Conservation (phyloP, 257 asterid genomes). For the Anisodus tanguticus region DNA sequence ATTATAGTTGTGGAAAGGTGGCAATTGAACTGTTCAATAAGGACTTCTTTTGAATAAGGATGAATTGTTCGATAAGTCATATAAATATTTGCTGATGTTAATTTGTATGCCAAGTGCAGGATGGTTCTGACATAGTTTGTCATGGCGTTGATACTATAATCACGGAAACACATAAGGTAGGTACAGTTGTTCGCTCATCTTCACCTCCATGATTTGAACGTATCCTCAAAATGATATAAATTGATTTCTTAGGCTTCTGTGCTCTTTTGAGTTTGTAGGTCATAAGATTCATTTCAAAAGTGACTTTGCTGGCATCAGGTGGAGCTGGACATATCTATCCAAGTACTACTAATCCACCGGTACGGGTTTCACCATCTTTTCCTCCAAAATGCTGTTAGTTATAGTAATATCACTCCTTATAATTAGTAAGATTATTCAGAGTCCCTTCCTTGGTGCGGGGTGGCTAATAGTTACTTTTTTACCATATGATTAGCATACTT, state of each 20-base stretch:
- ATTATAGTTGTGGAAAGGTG: not conserved
- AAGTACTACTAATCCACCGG: conserved; percentile 93
- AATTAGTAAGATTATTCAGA: not conserved
- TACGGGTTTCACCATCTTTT: conserved; percentile 39
- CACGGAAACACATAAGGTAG: conserved; percentile 81
- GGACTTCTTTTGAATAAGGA: not conserved
- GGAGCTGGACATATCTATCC: conserved; percentile 99
- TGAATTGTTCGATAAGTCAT: not conserved
- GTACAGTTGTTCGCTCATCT: conserved; percentile 8
- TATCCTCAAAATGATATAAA: conserved; percentile 19
- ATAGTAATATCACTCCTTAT: not conserved
- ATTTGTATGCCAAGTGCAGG: conserved; percentile 58
- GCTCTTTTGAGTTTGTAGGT: conserved; percentile 55
- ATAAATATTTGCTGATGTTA: conserved; percentile 29
- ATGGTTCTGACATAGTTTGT: conserved; percentile 74
- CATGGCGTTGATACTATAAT: conserved; percentile 89
- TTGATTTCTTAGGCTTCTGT: conserved; percentile 18
- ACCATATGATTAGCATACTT: not conserved
- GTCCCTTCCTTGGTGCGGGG: not conserved
- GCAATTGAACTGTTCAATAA: conserved; percentile 13
- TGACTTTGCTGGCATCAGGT: conserved; percentile 93
- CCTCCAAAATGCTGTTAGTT: not conserved
- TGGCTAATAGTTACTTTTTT: not conserved
- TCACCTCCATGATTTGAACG: not conserved
- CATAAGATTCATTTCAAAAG: conserved; percentile 90